Base-by-base conservation (phyloP, 139 green algal species). In the Chlorella sp. region DNA sequence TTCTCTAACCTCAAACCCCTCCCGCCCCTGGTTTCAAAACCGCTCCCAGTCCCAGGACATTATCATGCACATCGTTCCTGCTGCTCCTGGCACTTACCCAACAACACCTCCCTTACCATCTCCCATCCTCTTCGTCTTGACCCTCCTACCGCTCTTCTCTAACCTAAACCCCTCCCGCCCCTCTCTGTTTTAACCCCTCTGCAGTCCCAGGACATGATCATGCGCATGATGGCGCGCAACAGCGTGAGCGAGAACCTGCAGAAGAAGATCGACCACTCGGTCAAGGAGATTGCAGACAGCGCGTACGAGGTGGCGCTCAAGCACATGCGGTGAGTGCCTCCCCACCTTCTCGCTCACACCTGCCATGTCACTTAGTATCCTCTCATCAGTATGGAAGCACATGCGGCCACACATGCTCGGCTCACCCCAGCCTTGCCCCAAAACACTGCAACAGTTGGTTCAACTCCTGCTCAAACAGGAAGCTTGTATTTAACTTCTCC, bases 221-320 rank as follows among this genome's bases (percentile, higher is more conserved):
- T 99, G 98, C 94, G 98, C 89, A 99, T 99, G 98, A 99, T 99
- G 97, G 96, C 97, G 15, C 93, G 96, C 83, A 99, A 99, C 96
- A 95, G 89, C 87, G 98, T 99, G 95, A 97, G 91, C 81, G 98
- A 99, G 96, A 97, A 96, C 90, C 96, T 99, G 91, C 97, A 99
- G 91, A 87, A 94, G 84, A 94, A 95, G 81, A 99, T 99, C 83
- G 98, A 99, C 90, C 80, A 90, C 26, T 93, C 94, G 28, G 97
- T 99, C 19, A 97, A 97, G 91, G 93, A 95, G 88, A 97, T 99
- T 89, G 95, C 97, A 1, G 91, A 91, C 40, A 92, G 98, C 78
- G 97, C 95, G 9, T 97, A 97, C 84, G 90, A 93, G 88, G 69
- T 93, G 36, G 97, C 97, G 9, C 92, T 99, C 12, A 73, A 89